Conservation (phyloP, 2,329 filamentous ascomycete genomes). For the Berkeleyomyces rouxiae region DNA sequence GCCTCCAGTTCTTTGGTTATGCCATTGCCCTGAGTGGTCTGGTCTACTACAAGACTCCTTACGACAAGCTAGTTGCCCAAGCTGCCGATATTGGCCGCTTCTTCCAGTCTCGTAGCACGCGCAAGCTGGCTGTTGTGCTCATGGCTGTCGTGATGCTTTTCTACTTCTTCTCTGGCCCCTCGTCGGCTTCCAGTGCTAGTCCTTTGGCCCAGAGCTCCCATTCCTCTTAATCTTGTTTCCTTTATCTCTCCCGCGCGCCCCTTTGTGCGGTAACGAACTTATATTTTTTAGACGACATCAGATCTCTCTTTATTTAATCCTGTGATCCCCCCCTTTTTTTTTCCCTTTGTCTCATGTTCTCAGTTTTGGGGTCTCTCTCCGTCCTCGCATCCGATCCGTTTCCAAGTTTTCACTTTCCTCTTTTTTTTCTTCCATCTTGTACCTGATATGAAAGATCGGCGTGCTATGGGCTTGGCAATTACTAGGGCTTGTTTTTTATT, state of each 20-base stretch:
- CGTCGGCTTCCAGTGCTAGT: not conserved
- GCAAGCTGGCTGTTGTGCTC: constrained; percentile 4
- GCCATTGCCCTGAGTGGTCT: constrained; percentile 63
- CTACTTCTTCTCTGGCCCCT: constrained; percentile 8
- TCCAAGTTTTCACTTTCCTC: too few species aligned
- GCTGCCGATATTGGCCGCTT: constrained; percentile 46
- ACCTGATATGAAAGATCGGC: not conserved
- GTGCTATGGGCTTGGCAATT: not conserved
- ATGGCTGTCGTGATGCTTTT: constrained; percentile 1
- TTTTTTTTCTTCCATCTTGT: too few species aligned
- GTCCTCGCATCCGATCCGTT: too few species aligned
- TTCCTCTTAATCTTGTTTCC: not conserved
- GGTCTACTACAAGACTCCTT: constrained; percentile 62
- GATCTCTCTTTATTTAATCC: not conserved
- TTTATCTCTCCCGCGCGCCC: not conserved
- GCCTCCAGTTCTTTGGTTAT: constrained; percentile 71
- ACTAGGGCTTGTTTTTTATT: too few species aligned
- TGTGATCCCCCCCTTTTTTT: not conserved
- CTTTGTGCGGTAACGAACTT: not conserved
- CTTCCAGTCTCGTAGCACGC: constrained; percentile 9
- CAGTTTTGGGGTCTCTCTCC: too few species aligned
- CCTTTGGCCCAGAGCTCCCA: not conserved
- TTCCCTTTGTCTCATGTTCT: not conserved
- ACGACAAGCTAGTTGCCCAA: constrained; percentile 60
- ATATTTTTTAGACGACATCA: not conserved